These are phyloP conservation scores for Pseudogymnoascus sp. DNA, from an alignment of 2,329 filamentous ascomycete species.

Conservation along the genomic window DNA sequence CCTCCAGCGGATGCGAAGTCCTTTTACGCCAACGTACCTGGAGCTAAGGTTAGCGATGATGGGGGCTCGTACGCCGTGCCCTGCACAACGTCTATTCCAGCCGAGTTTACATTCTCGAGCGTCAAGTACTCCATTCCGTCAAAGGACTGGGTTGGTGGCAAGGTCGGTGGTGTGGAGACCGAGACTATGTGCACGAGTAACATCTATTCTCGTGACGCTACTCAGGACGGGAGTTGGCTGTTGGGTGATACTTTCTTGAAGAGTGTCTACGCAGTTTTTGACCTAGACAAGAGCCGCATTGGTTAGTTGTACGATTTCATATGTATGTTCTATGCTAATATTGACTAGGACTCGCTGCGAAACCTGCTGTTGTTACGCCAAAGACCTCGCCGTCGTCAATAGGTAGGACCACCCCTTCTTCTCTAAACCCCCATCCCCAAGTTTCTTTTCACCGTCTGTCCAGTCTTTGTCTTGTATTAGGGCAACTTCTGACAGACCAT, in stretches of 20 bases:
- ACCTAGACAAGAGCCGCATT: slow-evolving; percentile 59
- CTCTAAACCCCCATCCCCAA: not conserved
- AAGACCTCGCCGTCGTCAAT: slow-evolving; percentile 14
- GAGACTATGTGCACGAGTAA: slow-evolving; percentile 57
- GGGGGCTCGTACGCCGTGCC: slow-evolving; percentile 62
- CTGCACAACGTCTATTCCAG: slow-evolving; percentile 52
- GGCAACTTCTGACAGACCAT: not conserved
- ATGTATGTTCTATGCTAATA: slow-evolving; percentile 12
- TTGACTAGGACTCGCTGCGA: slow-evolving; percentile 18
- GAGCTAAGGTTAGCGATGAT: slow-evolving; percentile 42
- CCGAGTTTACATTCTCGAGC: slow-evolving; percentile 62
- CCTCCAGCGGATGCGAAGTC: slow-evolving; percentile 57
- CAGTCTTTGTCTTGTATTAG: slow-evolving; percentile 2
- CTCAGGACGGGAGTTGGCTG: slow-evolving; percentile 59
- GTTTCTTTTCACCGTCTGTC: not conserved
- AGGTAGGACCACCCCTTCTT: not conserved
- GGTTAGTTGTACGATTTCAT: slow-evolving; percentile 37
- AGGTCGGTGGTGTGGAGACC: slow-evolving; percentile 21
- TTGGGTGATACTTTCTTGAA: slow-evolving; percentile 80
- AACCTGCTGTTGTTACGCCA: slow-evolving; percentile 13
- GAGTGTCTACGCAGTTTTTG: slow-evolving; percentile 82
- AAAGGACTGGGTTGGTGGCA: slow-evolving; percentile 59
- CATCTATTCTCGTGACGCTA: slow-evolving; percentile 63
- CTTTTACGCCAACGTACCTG: slow-evolving; percentile 59
- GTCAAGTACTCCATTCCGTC: slow-evolving; percentile 57